These are phyloP conservation scores for Penicillium coffeae DNA, from an alignment of 495 filamentous ascomycete genomes.

Conservation along the genomic window DNA sequence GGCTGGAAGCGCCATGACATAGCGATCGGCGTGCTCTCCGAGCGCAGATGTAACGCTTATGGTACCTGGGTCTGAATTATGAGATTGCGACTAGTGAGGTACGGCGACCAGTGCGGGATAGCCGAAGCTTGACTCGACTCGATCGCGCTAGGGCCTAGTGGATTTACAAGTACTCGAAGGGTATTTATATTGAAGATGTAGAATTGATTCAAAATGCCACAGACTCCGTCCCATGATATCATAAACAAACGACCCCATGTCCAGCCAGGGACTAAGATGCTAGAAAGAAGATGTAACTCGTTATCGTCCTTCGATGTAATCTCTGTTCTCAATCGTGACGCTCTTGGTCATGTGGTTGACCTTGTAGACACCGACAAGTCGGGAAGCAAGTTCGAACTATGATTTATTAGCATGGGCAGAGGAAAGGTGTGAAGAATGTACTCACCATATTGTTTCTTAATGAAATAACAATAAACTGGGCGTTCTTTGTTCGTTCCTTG, in stretches of 20 bases:
- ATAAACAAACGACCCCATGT: constrained; percentile 10
- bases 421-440: neutral
- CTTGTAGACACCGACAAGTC: constrained; percentile 96
- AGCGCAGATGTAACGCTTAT: constrained; percentile 8
- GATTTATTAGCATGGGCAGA: constrained; percentile 10
- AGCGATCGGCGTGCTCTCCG: constrained; percentile 7
- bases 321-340: constrained; percentile 88
- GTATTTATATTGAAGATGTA: too few species aligned
- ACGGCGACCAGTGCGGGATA: constrained; percentile 2
- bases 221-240: constrained; percentile 30
- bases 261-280: constrained; percentile 13
- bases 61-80: neutral
- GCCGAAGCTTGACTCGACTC: constrained; percentile 9
- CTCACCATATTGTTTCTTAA: constrained; percentile 91
- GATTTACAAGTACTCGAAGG: too few species aligned
- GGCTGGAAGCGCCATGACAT: constrained; percentile 2
- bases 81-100: neutral
- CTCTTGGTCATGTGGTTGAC: constrained; percentile 99
- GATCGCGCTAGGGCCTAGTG: too few species aligned
- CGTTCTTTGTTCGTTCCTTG: constrained; percentile 98
- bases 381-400: constrained; percentile 85
- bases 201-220: constrained; percentile 19
- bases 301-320: constrained; percentile 62
- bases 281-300: too few species aligned
- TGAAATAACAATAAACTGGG: constrained; percentile 98